Evolutionary conservation across 1,284 basidiomycete genomes (phyloP).

Genomic region (Coniferiporia sulphurascens): DNA sequence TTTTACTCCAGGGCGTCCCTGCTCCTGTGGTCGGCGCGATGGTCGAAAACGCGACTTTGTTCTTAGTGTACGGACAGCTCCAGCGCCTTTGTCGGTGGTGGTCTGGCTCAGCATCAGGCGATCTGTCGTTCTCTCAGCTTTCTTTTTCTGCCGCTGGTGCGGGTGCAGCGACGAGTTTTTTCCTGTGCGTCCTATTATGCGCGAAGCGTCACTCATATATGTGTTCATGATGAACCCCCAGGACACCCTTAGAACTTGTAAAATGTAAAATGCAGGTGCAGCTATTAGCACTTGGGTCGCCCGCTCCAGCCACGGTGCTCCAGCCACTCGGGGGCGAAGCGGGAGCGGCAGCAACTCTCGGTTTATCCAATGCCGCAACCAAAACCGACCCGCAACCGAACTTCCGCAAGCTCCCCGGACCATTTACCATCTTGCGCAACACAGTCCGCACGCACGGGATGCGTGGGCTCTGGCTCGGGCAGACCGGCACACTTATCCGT

Average conservation of each 20-base stretch:
- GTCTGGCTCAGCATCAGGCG: conserved; percentile 31
- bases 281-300: conserved; percentile 46
- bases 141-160: conserved; percentile 76
- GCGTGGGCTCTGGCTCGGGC: conserved; percentile 82
- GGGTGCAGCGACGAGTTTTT: conserved; percentile 77
- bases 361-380: conserved; percentile 22
- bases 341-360: conserved; percentile 24
- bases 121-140: conserved; percentile 59
- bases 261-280: conserved; percentile 97
- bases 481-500: conserved; percentile 80
- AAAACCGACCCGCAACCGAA: conserved; percentile 27
- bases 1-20: conserved; percentile 64
- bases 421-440: conserved; percentile 61
- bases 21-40: conserved; percentile 89
- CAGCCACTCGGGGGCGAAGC: conserved; percentile 22
- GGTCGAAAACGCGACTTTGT: conserved; percentile 84
- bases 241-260: conserved; percentile 87
- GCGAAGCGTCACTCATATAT: background rate
- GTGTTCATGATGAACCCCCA: conserved; percentile 24
- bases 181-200: conserved; percentile 51
- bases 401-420: conserved; percentile 48
- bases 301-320: conserved; percentile 23
- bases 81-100: conserved; percentile 60
- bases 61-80: conserved; percentile 82
- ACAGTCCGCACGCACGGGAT: conserved; percentile 66